Base-by-base conservation (phyloP, 2,329 filamentous ascomycete species). In the Arthrobotrys megalospora region DNA sequence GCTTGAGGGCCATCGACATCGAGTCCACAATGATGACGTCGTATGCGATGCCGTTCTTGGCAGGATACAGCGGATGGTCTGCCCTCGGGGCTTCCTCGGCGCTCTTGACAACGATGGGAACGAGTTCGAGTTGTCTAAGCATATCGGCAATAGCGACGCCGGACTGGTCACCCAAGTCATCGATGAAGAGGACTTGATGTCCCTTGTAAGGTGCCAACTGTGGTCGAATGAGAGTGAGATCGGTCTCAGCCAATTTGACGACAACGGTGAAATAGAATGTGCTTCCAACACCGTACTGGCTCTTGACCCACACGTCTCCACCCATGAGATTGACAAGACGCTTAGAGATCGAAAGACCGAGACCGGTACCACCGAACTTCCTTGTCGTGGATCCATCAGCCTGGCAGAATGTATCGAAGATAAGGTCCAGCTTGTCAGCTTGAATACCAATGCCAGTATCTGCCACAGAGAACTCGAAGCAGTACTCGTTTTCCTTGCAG, bases 381-480 rank as follows among this genome's bases (percentile, higher is more conserved):
- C 81, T 80, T 1, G 95, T 98, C 84, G 96, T 98, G 38, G 94
- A 97, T 43, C 95, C 95, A 84, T 98, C 96, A 19, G 96, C 96
- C 86, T 98, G 96, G 85, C 97, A 95, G 90, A 98, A 98, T 0
- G 95, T 98, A 85, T 98, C 96, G 85, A 99, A 98, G 83, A 99
- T 98, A 80, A 98, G 88, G 83, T 97, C 94, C 66, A 98, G 89
- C 86, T 98, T 98, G 85, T 98, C 94, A 80, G 92, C 90, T 82
- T 95, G 93, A 82, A 98, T 98, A 82, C 96, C 96, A 82, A 98
- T 99, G 81, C 96, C 96, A 41, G 96, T 98, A 84, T 98, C 96
- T 19, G 93, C 92, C 38, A 99, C 96, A 68, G 95, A 91, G 85
- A 98, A 98, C 85, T 98, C 94, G 84, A 97, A 95, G 32, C 94